Percentiles rank a stretch among this genome's conserved stretches.
These are phyloP conservation scores for Magnolia sinica DNA, from an alignment of 164 flowering plant genomes.

Conservation along the genomic window DNA sequence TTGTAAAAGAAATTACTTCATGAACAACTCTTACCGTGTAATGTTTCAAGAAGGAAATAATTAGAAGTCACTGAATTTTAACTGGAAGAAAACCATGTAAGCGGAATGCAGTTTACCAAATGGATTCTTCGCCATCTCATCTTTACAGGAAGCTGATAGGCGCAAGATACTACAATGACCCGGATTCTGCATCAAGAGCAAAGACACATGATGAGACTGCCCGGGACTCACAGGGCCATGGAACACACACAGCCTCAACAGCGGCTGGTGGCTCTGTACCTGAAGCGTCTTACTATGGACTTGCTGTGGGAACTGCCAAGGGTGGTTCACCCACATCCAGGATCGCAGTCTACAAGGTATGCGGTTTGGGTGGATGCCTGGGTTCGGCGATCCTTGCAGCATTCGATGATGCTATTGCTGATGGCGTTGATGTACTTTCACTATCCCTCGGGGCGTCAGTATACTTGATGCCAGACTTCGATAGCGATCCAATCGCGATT, in stretches of 20 bases:
- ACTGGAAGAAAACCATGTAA: too few species aligned
- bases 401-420: constrained; percentile 68
- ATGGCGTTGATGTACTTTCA: constrained; percentile 70
- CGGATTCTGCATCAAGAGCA: not conserved
- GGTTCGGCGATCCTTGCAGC: constrained; percentile 65
- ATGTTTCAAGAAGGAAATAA: too few species aligned
- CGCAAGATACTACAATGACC: constrained; percentile 40
- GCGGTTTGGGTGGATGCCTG: constrained; percentile 44
- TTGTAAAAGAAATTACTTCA: too few species aligned
- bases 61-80: too few species aligned
- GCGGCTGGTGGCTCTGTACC: constrained; percentile 32
- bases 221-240: constrained; percentile 41
- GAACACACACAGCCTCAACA: constrained; percentile 37
- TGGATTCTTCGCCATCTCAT: too few species aligned
- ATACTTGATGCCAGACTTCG: constrained; percentile 19
- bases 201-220: constrained; percentile 18
- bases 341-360: constrained; percentile 63
- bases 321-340: constrained; percentile 68
- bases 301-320: constrained; percentile 63
- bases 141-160: constrained; percentile 54
- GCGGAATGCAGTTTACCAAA: too few species aligned
- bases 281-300: constrained; percentile 62
- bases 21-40: too few species aligned
- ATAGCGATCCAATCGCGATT: constrained; percentile 60
- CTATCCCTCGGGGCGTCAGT: constrained; percentile 52